Evolutionary conservation across 2,329 filamentous ascomycete genomes (phyloP).

Genomic region (Scytalidium lignicola): DNA sequence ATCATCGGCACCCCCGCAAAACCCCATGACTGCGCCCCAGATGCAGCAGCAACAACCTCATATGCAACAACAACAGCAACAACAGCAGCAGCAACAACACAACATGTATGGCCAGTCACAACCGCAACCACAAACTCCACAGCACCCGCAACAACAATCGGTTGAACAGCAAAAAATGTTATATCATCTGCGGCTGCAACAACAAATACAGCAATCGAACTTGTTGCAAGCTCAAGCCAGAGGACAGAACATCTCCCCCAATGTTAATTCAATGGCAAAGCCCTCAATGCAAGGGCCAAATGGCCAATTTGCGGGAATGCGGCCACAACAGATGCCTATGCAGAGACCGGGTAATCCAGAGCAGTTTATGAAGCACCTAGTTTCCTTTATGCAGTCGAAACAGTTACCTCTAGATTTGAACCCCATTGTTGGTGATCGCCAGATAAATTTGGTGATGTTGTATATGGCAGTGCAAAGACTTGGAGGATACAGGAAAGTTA

Average conservation of each 20-base stretch:
- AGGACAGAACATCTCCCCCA: conserved; percentile 38
- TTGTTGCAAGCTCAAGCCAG: conserved; percentile 25
- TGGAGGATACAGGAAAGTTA: conserved; percentile 72
- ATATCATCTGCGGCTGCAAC: conserved; percentile 80
- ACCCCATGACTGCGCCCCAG: conserved; percentile 44
- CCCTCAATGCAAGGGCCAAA: conserved; percentile 51
- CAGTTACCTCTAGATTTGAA: conserved; percentile 69
- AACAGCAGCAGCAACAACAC: conserved; percentile 32
- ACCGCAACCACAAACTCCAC: conserved; percentile 11
- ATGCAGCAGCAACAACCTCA: conserved; percentile 37
- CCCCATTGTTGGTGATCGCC: conserved; percentile 68
- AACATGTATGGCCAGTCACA: conserved; percentile 23
- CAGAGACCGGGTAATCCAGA: conserved; percentile 50
- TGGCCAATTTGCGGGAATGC: conserved; percentile 50
- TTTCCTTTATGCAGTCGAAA: conserved; percentile 70
- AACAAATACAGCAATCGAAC: conserved; percentile 61
- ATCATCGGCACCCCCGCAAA: conserved; percentile 51
- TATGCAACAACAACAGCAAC: too few species aligned
- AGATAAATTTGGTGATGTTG: conserved; percentile 68
- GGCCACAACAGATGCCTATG: conserved; percentile 45
- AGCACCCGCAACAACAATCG: conserved; percentile 28
- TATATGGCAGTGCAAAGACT: conserved; percentile 73
- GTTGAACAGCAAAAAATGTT: conserved; percentile 69
- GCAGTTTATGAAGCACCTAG: conserved; percentile 70
- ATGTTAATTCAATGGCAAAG: conserved; percentile 22